phyloP scores from a whole-genome alignment of 768 basidiomycete genomes.

The Amanita jacksonii region DNA sequence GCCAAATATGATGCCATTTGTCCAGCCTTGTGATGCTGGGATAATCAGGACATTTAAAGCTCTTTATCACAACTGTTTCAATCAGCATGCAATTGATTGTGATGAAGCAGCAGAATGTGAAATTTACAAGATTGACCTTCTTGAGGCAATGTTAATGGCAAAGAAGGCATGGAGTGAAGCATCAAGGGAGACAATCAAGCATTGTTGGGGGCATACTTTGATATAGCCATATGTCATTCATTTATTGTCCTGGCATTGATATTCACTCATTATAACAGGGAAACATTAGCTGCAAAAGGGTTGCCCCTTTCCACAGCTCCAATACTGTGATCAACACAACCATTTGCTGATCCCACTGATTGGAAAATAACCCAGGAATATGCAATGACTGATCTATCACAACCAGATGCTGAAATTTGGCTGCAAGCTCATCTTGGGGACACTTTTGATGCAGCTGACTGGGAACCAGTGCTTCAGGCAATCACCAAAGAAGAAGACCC shows the following conservation, averaged over 20 bases:
- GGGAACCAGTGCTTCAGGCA: background rate
- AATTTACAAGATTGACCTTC: conserved; percentile 27
- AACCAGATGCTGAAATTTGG: background rate
- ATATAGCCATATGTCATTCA: background rate
- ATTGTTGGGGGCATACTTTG: conserved; percentile 29
- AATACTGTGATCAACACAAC: background rate
- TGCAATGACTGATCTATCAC: background rate
- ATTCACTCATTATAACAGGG: background rate
- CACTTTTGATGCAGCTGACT: too few species aligned
- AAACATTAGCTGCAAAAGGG: background rate
- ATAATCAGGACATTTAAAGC: conserved; percentile 29
- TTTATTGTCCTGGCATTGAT: background rate
- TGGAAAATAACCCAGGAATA: background rate
- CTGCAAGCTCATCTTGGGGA: background rate
- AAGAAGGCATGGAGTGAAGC: conserved; percentile 20
- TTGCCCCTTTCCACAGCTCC: background rate
- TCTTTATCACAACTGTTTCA: conserved; percentile 20
- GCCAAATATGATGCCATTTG: conserved; percentile 26
- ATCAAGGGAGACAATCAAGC: conserved; percentile 22
- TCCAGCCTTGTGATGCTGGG: conserved; percentile 28
- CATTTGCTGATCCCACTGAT: background rate
- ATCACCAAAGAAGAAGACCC: background rate
- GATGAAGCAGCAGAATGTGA: conserved; percentile 22
- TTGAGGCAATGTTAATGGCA: conserved; percentile 25
- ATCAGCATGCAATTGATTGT: conserved; percentile 17